phyloP scores from a whole-genome alignment of 2,329 filamentous ascomycete species.

The Neofusicoccum parvum region DNA sequence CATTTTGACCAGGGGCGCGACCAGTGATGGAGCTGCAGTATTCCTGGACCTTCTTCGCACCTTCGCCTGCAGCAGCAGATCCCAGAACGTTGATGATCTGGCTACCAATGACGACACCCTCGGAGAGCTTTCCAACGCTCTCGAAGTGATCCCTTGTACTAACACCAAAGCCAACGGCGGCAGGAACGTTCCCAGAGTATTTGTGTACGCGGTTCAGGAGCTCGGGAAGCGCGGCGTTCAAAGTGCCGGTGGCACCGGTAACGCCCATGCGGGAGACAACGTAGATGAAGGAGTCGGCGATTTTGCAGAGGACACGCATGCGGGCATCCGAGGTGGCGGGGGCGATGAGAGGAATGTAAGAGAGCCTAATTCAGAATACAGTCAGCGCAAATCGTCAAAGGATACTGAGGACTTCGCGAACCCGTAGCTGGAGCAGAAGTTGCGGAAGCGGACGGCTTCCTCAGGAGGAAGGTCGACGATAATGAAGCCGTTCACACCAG shows the following conservation, averaged over 20 bases:
- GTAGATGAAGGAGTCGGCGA: constrained; percentile 98
- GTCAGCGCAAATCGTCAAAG: background rate
- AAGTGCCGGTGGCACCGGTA: constrained; percentile 81
- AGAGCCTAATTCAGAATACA: constrained; percentile 57
- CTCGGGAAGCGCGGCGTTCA: constrained; percentile 80
- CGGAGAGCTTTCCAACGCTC: constrained; percentile 78
- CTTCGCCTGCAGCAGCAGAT: constrained; percentile 66
- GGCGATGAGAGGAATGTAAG: constrained; percentile 95
- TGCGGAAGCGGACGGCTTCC: constrained; percentile 90
- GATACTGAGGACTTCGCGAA: constrained; percentile 44
- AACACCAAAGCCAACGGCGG: constrained; percentile 93
- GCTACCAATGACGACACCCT: constrained; percentile 95
- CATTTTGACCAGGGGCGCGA: constrained; percentile 51
- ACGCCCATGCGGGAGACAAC: constrained; percentile 97
- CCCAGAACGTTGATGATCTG: constrained; percentile 86
- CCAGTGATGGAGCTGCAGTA: constrained; percentile 78
- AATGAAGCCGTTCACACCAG: constrained; percentile 94
- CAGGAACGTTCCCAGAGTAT: constrained; percentile 87
- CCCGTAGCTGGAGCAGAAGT: constrained; percentile 77
- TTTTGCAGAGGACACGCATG: constrained; percentile 94
- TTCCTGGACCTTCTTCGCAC: constrained; percentile 74
- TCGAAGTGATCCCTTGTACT: constrained; percentile 94
- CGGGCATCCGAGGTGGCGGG: constrained; percentile 88
- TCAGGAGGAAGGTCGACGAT: constrained; percentile 94
- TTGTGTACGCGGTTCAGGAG: constrained; percentile 84